Percentiles rank a stretch among this genome's conserved stretches.
These are phyloP conservation scores for Stromatinia cepivora DNA, from an alignment of 2,329 filamentous ascomycete species.

Conservation along the genomic window DNA sequence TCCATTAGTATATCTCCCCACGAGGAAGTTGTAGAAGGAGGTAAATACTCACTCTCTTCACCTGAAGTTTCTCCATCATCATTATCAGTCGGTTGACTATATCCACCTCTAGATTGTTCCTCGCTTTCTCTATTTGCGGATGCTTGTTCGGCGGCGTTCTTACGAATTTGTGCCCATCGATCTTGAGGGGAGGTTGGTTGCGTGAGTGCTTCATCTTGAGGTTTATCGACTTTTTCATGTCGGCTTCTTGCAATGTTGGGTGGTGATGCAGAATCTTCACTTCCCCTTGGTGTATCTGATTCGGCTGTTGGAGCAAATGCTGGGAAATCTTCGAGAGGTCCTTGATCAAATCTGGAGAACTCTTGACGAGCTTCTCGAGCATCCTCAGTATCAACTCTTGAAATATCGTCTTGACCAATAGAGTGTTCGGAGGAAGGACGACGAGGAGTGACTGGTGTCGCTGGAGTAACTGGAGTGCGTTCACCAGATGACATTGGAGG, in stretches of 20 bases:
- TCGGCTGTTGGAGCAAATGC: conserved; percentile 65
- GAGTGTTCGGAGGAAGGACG: conserved; percentile 48
- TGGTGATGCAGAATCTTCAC: conserved; percentile 46
- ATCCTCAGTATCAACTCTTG: conserved; percentile 61
- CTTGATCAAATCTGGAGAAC: conserved; percentile 77
- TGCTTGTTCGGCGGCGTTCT: conserved; percentile 82
- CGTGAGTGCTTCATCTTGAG: conserved; percentile 34
- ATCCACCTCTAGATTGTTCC: conserved; percentile 57
- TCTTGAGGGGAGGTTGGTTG: conserved; percentile 52
- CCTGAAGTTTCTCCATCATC: conserved; percentile 91
- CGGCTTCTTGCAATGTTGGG: conserved; percentile 28
- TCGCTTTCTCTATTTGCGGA: conserved; percentile 66
- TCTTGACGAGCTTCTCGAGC: conserved; percentile 59
- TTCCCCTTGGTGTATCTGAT: conserved; percentile 36
- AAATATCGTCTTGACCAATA: conserved; percentile 49
- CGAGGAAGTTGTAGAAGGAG: neutral
- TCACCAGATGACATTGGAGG: conserved; percentile 39
- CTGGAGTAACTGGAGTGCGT: conserved; percentile 36
- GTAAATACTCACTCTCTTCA: conserved; percentile 76
- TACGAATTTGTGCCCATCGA: conserved; percentile 93
- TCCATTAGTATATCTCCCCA: conserved; percentile 35
- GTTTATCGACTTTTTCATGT: conserved; percentile 38
- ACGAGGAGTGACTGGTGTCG: conserved; percentile 35
- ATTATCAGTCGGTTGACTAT: conserved; percentile 59
- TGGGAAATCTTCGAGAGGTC: conserved; percentile 81